Conservation (phyloP, 495 filamentous ascomycete genomes). For the Hapsidospora chrysogenum region DNA sequence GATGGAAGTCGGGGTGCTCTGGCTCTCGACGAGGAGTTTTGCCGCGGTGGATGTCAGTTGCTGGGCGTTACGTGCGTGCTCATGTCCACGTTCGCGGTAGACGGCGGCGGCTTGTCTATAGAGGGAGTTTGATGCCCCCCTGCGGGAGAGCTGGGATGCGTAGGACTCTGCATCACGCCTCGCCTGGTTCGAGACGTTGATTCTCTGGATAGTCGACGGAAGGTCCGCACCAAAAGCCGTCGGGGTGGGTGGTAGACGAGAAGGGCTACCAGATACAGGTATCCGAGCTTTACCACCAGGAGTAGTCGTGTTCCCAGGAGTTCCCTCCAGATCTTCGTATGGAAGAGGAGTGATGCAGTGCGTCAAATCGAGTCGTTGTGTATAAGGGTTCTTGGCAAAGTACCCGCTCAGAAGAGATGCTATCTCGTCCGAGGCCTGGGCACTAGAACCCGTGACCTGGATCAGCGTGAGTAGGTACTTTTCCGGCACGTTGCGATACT, state of each 20-base stretch:
- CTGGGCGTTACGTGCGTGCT: constrained; percentile 9
- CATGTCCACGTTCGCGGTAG: constrained; percentile 18
- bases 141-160: constrained; percentile 13
- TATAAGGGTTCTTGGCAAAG: background rate
- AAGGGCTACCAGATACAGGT: too few species aligned
- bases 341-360: background rate
- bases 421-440: background rate
- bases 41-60: constrained; percentile 20
- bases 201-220: background rate
- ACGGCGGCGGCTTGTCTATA: constrained; percentile 20
- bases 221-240: background rate
- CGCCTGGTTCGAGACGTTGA: background rate
- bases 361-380: background rate
- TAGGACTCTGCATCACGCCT: constrained; percentile 7
- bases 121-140: constrained; percentile 17
- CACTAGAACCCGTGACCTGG: background rate
- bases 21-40: constrained; percentile 40
- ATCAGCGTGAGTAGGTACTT: background rate
- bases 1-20: constrained; percentile 38
- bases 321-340: constrained; percentile 1
- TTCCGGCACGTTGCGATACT: constrained; percentile 2
- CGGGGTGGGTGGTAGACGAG: background rate
- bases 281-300: too few species aligned
- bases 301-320: too few species aligned
- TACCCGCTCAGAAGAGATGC: background rate